Evolutionary conservation across 257 asterid genomes (phyloP).

Genomic region (Leptodermis oblonga): DNA sequence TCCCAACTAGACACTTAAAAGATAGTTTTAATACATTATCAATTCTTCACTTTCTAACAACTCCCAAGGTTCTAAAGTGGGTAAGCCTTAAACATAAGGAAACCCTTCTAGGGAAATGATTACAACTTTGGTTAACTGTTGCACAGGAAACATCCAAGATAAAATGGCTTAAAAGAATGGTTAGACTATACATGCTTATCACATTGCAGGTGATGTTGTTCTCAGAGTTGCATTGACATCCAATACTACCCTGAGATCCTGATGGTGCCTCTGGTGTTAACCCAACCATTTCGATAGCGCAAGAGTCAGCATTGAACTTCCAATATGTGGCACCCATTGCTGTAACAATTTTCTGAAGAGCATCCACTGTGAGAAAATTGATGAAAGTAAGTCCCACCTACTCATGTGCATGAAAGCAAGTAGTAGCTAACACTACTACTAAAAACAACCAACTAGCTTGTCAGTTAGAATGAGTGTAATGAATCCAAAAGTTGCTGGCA

Average conservation of each 20-base stretch:
- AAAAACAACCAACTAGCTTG: neutral
- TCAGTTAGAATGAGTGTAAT: neutral
- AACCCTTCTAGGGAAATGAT: neutral
- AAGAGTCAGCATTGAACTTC: slow-evolving; percentile 55
- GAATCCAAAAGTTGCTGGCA: neutral
- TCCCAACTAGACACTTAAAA: neutral
- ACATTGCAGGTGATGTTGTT: slow-evolving; percentile 58
- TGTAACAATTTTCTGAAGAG: slow-evolving; percentile 55
- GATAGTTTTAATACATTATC: neutral
- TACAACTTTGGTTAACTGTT: neutral
- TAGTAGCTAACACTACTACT: neutral
- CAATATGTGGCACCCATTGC: slow-evolving; percentile 75
- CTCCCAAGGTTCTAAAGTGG: neutral
- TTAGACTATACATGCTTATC: slow-evolving; percentile 44
- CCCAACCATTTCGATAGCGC: slow-evolving; percentile 58
- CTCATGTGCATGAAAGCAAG: neutral
- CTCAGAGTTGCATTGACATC: slow-evolving; percentile 45
- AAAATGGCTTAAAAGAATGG: neutral
- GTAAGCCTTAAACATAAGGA: neutral
- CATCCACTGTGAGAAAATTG: slow-evolving; percentile 46
- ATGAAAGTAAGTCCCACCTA: neutral
- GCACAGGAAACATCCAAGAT: neutral
- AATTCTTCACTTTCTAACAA: neutral
- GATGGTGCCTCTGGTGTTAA: slow-evolving; percentile 38
- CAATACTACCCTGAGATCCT: slow-evolving; percentile 48